A percentile compares a stretch with the other conserved stretches of the same genome.
Evolutionary conservation across 1,139 yeast genomes (phyloP).

Genomic region (Geotrichum fermentans): DNA sequence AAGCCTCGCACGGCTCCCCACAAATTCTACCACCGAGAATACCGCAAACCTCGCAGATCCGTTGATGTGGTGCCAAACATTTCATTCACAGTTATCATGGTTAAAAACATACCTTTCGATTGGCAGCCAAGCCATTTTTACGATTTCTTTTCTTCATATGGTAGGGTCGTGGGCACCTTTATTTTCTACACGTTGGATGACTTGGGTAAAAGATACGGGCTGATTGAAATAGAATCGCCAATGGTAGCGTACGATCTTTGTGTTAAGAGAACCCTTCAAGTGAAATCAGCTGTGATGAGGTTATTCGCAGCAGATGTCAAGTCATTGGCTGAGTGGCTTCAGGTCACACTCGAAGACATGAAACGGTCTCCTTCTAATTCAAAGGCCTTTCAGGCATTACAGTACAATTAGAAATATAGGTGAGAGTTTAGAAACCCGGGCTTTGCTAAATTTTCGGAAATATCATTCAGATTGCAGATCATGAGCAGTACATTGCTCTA

Average conservation of each 20-base stretch:
- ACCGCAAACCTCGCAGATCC: not conserved
- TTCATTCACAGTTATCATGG: conserved; percentile 14
- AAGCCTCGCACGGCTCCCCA: conserved; percentile 8
- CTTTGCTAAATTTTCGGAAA: no score
- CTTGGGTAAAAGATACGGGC: conserved; percentile 6
- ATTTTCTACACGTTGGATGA: conserved; percentile 8
- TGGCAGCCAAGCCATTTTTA: conserved; percentile 10
- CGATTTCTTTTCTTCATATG: conserved; percentile 9
- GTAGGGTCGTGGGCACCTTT: conserved; percentile 14
- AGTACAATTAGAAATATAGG: no score
- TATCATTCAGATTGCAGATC: no score
- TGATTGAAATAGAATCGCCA: conserved; percentile 12
- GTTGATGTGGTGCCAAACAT: conserved; percentile 3
- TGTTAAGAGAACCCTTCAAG: conserved; percentile 6
- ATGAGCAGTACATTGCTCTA: no score
- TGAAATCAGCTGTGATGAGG: conserved; percentile 1
- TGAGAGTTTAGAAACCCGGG: no score
- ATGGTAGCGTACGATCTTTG: conserved; percentile 12
- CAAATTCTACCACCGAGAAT: not conserved
- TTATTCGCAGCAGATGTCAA: conserved; percentile 14
- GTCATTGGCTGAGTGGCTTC: conserved; percentile 15
- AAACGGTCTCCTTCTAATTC: no score
- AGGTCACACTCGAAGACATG: no score
- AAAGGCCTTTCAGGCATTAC: no score
- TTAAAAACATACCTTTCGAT: conserved; percentile 4